These are phyloP conservation scores for Cyclotella baltica DNA, from an alignment of 108 stramenopile genomes.

Conservation along the genomic window DNA sequence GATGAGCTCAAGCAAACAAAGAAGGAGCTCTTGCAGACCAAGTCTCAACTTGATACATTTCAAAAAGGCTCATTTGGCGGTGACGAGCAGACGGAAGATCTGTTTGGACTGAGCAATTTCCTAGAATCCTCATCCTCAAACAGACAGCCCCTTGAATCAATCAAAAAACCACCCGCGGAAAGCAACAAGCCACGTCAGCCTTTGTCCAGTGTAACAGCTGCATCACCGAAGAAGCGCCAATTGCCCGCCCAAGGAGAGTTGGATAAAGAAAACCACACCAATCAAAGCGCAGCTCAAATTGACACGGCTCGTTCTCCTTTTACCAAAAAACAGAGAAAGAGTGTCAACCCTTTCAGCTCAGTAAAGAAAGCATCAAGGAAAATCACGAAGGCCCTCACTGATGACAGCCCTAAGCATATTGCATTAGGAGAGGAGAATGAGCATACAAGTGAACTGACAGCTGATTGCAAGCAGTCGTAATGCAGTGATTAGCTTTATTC, in stretches of 20 bases:
- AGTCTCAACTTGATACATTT: conserved; percentile 60
- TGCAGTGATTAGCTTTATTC: background rate
- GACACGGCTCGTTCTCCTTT: conserved; percentile 22
- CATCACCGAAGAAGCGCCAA: background rate
- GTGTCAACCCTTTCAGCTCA: conserved; percentile 39
- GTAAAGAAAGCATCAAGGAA: conserved; percentile 40
- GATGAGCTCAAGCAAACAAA: conserved; percentile 76
- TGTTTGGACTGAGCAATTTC: conserved; percentile 37
- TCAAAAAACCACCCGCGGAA: too few species aligned
- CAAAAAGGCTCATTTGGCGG: conserved; percentile 44
- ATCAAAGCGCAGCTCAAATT: background rate
- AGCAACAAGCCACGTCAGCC: too few species aligned
- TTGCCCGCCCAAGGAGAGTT: background rate
- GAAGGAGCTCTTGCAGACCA: conserved; percentile 59
- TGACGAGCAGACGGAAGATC: conserved; percentile 50
- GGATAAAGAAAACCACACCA: conserved; percentile 18
- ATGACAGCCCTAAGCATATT: conserved; percentile 26
- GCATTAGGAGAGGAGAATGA: conserved; percentile 39
- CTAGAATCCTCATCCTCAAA: conserved; percentile 10
- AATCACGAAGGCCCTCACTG: conserved; percentile 7
- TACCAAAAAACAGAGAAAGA: conserved; percentile 32
- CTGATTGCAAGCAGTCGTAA: conserved; percentile 50
- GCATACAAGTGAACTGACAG: conserved; percentile 30
- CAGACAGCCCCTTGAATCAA: background rate
- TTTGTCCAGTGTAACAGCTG: background rate